Conservation (phyloP, 148 eudicot genomes). For the Hydrangea macrophylla region DNA sequence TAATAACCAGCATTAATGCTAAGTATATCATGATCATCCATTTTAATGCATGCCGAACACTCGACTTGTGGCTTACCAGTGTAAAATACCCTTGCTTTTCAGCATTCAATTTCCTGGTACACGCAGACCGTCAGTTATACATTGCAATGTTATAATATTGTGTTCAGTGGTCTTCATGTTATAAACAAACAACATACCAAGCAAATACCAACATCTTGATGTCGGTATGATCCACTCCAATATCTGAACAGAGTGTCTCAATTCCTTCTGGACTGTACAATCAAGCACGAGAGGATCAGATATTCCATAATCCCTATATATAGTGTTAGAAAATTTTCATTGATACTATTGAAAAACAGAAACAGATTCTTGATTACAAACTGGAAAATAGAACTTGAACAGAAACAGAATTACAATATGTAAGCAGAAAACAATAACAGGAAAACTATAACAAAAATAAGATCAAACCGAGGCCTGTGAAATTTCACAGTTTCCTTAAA, state of each 20-base stretch:
- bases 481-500: too few species aligned
- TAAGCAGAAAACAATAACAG: too few species aligned
- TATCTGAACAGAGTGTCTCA: constrained; percentile 76
- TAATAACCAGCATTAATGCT: background rate
- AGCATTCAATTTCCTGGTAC: constrained; percentile 88
- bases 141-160: constrained; percentile 1
- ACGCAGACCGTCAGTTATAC: background rate
- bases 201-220: constrained; percentile 90
- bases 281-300: background rate
- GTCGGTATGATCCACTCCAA: constrained; percentile 83
- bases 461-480: too few species aligned
- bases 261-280: constrained; percentile 88
- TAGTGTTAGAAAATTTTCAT: too few species aligned
- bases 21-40: background rate
- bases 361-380: too few species aligned
- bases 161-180: background rate
- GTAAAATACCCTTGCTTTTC: constrained; percentile 89
- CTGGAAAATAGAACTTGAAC: too few species aligned
- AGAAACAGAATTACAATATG: too few species aligned
- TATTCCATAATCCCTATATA: background rate
- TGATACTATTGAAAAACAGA: too few species aligned
- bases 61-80: constrained; percentile 69
- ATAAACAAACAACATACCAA: constrained; percentile 52
- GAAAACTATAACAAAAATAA: too few species aligned
- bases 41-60: too few species aligned